These are phyloP conservation scores for Hypoxylon sp. DNA, from an alignment of 2,329 filamentous ascomycete genomes.

Conservation along the genomic window DNA sequence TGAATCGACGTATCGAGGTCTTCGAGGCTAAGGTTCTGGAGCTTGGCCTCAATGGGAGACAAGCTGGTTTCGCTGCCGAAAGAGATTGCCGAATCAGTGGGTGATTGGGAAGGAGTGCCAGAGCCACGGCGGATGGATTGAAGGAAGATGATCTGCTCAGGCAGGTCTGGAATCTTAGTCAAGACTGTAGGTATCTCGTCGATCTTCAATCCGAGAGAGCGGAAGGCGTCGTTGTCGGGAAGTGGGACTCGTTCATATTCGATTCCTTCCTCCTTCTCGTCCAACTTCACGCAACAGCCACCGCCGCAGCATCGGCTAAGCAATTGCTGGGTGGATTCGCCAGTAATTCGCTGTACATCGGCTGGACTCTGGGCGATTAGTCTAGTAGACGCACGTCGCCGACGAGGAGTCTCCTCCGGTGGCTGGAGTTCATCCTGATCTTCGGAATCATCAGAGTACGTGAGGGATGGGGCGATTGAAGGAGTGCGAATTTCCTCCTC, in stretches of 20 bases:
- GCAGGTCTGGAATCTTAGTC: slow-evolving; percentile 79
- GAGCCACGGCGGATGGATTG: slow-evolving; percentile 66
- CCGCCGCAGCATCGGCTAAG: slow-evolving; percentile 76
- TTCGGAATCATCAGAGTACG: slow-evolving; percentile 74
- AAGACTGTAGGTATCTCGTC: slow-evolving; percentile 81
- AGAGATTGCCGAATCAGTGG: slow-evolving; percentile 66
- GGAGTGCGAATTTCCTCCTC: slow-evolving; percentile 60
- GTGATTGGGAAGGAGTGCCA: slow-evolving; percentile 60
- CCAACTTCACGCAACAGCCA: slow-evolving; percentile 71
- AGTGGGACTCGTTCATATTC: slow-evolving; percentile 68
- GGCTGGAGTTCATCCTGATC: slow-evolving; percentile 69
- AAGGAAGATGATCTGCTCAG: slow-evolving; percentile 81
- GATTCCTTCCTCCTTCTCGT: slow-evolving; percentile 61
- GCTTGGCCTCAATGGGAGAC: slow-evolving; percentile 38
- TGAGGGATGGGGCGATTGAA: slow-evolving; percentile 73
- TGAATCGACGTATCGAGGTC: slow-evolving; percentile 73
- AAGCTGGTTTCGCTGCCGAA: slow-evolving; percentile 59
- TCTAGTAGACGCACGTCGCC: slow-evolving; percentile 77
- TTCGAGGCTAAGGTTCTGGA: slow-evolving; percentile 56
- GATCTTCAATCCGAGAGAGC: slow-evolving; percentile 82
- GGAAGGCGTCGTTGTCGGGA: slow-evolving; percentile 89
- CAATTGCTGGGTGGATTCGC: slow-evolving; percentile 73
- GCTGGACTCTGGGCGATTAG: slow-evolving; percentile 75
- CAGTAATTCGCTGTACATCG: slow-evolving; percentile 75
- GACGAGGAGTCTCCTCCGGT: slow-evolving; percentile 61